phyloP scores from a whole-genome alignment of 371 early-diverging fungal genomes.

The Apophysomyces variabilis region DNA sequence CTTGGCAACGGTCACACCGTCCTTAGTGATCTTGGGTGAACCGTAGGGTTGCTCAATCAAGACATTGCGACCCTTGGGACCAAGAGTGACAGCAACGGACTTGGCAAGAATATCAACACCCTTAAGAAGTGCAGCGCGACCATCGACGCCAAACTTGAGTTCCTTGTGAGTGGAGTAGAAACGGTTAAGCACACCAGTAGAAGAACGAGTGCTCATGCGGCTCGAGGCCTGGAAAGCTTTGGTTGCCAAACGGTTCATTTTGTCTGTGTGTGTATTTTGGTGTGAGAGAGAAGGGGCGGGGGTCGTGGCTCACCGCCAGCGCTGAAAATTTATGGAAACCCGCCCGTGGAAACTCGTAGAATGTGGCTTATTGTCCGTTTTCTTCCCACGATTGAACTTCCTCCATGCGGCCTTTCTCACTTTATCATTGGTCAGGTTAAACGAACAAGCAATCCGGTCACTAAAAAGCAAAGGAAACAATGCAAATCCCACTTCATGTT shows the following conservation, averaged over 20 bases:
- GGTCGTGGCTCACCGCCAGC: constrained; percentile 15
- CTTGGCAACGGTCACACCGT: constrained; percentile 99
- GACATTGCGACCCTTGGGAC: constrained; percentile 98
- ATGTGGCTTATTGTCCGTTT: constrained; percentile 13
- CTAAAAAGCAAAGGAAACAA: no score
- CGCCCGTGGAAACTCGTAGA: constrained; percentile 15
- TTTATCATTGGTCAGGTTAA: no score
- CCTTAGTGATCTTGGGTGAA: constrained; percentile 99
- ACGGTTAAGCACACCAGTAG: constrained; percentile 59
- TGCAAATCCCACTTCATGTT: no score
- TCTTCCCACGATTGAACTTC: constrained; percentile 8
- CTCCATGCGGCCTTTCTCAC: background rate
- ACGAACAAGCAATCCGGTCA: no score
- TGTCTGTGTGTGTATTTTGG: background rate
- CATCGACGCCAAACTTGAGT: constrained; percentile 94
- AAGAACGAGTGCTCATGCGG: constrained; percentile 24
- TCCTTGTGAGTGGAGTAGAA: constrained; percentile 93
- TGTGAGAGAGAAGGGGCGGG: constrained; percentile 17
- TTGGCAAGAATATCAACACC: constrained; percentile 97
- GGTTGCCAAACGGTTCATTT: constrained; percentile 48
- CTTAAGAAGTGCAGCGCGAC: constrained; percentile 87
- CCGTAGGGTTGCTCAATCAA: constrained; percentile 98
- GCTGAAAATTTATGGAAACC: constrained; percentile 11
- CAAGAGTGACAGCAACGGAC: constrained; percentile 97
- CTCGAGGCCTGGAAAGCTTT: constrained; percentile 44